Conservation (phyloP, 2,329 filamentous ascomycete species). For the Botrytis paeoniae region DNA sequence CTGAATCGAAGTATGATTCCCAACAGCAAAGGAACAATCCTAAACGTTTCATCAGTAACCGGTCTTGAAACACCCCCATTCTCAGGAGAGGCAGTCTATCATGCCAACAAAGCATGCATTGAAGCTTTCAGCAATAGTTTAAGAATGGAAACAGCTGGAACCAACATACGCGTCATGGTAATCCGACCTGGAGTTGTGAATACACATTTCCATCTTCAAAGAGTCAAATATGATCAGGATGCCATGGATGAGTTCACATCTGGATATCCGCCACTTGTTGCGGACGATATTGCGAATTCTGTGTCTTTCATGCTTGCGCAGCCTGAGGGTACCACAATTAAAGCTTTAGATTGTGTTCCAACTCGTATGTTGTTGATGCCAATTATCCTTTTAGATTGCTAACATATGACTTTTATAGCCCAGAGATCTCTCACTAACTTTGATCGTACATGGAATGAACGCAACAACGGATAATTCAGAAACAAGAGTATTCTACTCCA, state of each 20-base stretch:
- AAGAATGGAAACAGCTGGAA: background rate
- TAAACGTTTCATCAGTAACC: background rate
- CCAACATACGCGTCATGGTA: background rate
- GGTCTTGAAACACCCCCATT: background rate
- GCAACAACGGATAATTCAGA: background rate
- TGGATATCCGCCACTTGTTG: background rate
- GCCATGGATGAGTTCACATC: background rate
- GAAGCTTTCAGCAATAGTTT: background rate
- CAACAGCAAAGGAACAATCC: background rate
- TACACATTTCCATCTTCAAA: background rate
- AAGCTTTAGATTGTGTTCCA: background rate
- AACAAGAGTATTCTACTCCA: rapidly evolving
- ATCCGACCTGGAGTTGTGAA: background rate
- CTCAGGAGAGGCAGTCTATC: background rate
- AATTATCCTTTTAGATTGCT: background rate
- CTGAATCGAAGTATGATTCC: background rate
- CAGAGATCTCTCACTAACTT: background rate
- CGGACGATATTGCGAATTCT: background rate
- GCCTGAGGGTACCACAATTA: background rate
- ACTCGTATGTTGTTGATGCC: background rate
- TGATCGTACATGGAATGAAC: background rate
- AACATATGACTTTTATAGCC: background rate
- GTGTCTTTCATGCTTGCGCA: background rate
- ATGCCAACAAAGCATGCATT: background rate
- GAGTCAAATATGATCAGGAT: background rate